phyloP scores from a whole-genome alignment of 2,329 filamentous ascomycete genomes.

The Ascomycota sp. region DNA sequence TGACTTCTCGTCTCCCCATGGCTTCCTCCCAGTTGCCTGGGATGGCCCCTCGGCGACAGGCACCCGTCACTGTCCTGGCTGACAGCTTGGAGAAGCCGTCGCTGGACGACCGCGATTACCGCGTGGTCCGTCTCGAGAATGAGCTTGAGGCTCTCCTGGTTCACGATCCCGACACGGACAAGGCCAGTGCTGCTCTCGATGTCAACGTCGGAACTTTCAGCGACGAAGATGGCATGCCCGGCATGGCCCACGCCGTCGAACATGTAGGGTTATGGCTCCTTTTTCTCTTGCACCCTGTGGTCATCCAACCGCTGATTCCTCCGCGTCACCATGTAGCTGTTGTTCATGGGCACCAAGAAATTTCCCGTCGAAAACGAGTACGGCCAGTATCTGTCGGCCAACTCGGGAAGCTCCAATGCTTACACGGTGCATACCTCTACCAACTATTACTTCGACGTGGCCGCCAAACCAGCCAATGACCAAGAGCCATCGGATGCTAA shows the following conservation, averaged over 20 bases:
- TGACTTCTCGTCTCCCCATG: constrained; percentile 7
- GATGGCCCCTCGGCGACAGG: constrained; percentile 10
- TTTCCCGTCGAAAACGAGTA: constrained; percentile 93
- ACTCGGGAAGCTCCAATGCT: constrained; percentile 84
- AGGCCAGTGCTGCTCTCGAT: constrained; percentile 84
- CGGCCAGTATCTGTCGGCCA: constrained; percentile 70
- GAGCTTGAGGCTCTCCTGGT: constrained; percentile 78
- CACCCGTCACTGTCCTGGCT: constrained; percentile 25
- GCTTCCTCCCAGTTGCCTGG: constrained; percentile 13
- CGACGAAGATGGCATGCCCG: constrained; percentile 73
- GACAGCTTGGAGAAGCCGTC: constrained; percentile 62
- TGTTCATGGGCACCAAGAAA: constrained; percentile 98
- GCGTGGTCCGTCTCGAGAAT: constrained; percentile 68
- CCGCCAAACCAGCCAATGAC: constrained; percentile 48
- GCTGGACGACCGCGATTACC: constrained; percentile 68
- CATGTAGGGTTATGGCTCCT: constrained; percentile 31
- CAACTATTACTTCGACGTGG: constrained; percentile 94
- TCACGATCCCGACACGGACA: constrained; percentile 86
- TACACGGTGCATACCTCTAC: constrained; percentile 86
- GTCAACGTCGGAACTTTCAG: constrained; percentile 93
- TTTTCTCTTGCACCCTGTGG: not conserved
- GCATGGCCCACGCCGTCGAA: constrained; percentile 89
- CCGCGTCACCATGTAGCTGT: constrained; percentile 23
- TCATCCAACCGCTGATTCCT: constrained; percentile 2
- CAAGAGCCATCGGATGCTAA: constrained; percentile 31